Evolutionary conservation across 192 early-diverging fungal species (phyloP).

Genomic region (Backusella circina): DNA sequence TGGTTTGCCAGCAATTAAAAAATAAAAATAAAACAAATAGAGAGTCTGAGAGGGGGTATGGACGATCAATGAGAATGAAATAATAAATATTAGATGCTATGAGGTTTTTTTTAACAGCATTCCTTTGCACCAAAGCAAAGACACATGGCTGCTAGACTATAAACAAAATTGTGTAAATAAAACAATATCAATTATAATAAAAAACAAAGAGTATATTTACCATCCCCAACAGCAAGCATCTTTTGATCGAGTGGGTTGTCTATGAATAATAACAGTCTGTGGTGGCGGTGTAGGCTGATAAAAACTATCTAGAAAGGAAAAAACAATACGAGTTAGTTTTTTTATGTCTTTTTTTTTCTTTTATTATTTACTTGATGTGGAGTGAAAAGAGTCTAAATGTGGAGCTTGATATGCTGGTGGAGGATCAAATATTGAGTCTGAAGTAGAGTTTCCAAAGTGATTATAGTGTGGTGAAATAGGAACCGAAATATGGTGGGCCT

Average conservation of each 20-base stretch:
- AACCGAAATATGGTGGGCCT: constrained; percentile 8
- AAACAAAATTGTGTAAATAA: not conserved
- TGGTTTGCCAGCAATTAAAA: constrained; percentile 1
- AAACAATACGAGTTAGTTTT: not conserved
- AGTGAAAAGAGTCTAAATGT: not conserved
- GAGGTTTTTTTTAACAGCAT: constrained; percentile 1
- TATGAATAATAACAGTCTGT: constrained; percentile 5
- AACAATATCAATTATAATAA: not conserved
- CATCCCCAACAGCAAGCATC: constrained; percentile 22
- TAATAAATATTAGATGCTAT: not conserved
- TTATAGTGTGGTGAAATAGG: constrained; percentile 2
- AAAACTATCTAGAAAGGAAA: not conserved
- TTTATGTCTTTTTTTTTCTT: not conserved
- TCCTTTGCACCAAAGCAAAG: constrained; percentile 18
- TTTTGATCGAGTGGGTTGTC: constrained; percentile 11
- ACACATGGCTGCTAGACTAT: constrained; percentile 11
- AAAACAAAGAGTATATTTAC: not conserved
- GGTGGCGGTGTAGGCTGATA: constrained; percentile 16
- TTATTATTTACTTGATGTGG: not conserved
- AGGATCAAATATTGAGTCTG: constrained; percentile 5
- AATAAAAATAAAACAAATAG: not conserved
- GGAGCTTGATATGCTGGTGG: constrained; percentile 20
- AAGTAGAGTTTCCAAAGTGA: not conserved
- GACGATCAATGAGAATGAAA: not conserved
- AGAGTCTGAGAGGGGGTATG: not conserved